Conservation (phyloP, 75 land plant genomes). For the Cupressus sempervirens region DNA sequence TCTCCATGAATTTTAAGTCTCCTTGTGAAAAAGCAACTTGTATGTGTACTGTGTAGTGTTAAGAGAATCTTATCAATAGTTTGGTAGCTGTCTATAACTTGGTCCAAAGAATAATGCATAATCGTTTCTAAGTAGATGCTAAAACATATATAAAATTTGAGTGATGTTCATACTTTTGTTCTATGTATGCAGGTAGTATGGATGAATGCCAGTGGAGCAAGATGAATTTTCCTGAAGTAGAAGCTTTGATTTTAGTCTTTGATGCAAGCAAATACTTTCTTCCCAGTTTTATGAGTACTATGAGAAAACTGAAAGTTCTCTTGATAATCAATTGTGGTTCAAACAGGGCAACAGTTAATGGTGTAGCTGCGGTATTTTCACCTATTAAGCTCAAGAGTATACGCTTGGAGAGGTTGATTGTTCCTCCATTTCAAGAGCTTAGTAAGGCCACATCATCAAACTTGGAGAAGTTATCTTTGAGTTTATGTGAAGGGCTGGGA, state of each 20-base stretch:
- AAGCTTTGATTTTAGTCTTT: too few relatives aligned
- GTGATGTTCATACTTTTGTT: background rate
- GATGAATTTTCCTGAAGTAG: conserved; percentile 47
- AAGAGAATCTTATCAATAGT: background rate
- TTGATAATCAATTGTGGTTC: too few relatives aligned
- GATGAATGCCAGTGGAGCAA: conserved; percentile 41
- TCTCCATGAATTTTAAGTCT: background rate
- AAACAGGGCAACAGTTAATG: conserved; percentile 11
- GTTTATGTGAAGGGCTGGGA: conserved; percentile 32
- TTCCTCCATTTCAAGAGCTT: conserved; percentile 24
- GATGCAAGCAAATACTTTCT: too few relatives aligned
- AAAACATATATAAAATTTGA: background rate
- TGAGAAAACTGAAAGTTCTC: too few relatives aligned
- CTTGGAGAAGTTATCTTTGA: conserved; percentile 27
- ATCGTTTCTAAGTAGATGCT: background rate
- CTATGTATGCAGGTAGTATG: conserved; percentile 46
- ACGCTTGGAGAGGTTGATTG: conserved; percentile 41
- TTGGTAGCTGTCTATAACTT: background rate
- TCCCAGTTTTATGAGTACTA: too few relatives aligned
- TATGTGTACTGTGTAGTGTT: background rate
- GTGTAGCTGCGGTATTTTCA: conserved; percentile 29
- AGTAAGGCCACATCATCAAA: conserved; percentile 16
- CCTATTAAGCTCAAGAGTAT: conserved; percentile 35
- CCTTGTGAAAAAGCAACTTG: background rate
- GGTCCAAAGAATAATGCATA: background rate